Evolutionary conservation across 192 early-diverging fungal genomes (phyloP).

Genomic region (Coemansia javaensis): DNA sequence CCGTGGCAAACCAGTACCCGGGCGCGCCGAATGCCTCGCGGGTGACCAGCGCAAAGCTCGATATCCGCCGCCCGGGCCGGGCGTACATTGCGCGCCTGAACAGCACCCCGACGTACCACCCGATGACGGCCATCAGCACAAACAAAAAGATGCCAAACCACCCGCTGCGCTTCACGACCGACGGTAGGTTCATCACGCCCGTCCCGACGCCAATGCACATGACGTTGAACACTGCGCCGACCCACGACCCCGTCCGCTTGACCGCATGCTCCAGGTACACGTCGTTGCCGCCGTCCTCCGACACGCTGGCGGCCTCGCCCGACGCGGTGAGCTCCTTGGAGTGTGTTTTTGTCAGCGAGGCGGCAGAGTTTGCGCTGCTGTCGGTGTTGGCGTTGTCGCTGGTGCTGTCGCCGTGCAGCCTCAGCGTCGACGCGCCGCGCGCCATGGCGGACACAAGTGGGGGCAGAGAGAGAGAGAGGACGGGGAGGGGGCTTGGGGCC

Average conservation of each 20-base stretch:
- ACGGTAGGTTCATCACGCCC: conserved; percentile 76
- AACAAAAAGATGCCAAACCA: conserved; percentile 75
- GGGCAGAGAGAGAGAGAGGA: no score
- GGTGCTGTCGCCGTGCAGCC: no score
- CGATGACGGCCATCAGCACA: conserved; percentile 63
- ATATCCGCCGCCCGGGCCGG: conserved; percentile 56
- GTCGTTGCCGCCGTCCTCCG: conserved; percentile 1
- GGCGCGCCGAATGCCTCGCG: conserved; percentile 62
- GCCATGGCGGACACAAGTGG: no score
- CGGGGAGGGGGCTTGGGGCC: no score
- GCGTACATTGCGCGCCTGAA: conserved; percentile 69
- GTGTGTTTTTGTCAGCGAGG: neutral
- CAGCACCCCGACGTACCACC: conserved; percentile 69
- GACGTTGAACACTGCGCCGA: conserved; percentile 59
- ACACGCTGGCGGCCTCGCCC: conserved; percentile 5
- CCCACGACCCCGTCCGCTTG: conserved; percentile 49
- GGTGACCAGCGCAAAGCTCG: conserved; percentile 61
- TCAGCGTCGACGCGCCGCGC: no score
- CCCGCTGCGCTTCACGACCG: conserved; percentile 65
- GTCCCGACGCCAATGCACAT: conserved; percentile 76
- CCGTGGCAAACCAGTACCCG: conserved; percentile 59
- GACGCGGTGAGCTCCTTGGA: no score
- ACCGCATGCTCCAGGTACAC: conserved; percentile 30
- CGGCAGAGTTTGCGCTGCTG: no score
- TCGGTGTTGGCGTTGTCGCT: no score